Evolutionary conservation across 2,329 filamentous ascomycete genomes (phyloP).

Genomic region (Xylaria sp.): DNA sequence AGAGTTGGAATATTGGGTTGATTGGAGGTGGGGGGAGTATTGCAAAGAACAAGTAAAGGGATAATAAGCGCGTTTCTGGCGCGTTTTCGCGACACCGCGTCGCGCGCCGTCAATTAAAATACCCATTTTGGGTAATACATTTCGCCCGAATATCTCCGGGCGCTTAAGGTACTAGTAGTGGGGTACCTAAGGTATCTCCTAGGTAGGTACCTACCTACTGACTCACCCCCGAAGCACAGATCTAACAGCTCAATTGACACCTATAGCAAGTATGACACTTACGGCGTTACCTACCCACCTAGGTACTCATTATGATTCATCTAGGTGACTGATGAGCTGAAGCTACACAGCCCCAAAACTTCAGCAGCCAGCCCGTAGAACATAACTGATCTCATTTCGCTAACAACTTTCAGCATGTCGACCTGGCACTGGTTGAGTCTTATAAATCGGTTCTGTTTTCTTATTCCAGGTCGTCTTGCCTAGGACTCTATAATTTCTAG

Average conservation of each 20-base stretch:
- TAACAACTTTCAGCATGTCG: not conserved
- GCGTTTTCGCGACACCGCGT: slow-evolving; percentile 38
- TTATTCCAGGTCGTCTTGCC: not conserved
- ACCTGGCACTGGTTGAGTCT: not conserved
- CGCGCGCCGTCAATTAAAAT: slow-evolving; percentile 34
- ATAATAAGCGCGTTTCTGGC: slow-evolving; percentile 29
- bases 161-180: not conserved
- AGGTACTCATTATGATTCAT: slow-evolving; percentile 30
- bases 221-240: slow-evolving; percentile 22
- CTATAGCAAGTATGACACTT: not conserved
- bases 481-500: not conserved
- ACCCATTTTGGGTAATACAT: slow-evolving; percentile 23
- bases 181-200: not conserved
- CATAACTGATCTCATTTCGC: not conserved
- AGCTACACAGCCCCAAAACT: slow-evolving; percentile 3
- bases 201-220: slow-evolving; percentile 5
- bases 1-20: not conserved
- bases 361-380: not conserved
- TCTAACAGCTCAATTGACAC: too few species aligned
- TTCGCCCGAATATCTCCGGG: slow-evolving; percentile 31
- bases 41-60: slow-evolving; percentile 23
- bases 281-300: too few species aligned
- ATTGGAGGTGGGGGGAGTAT: slow-evolving; percentile 6
- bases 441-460: slow-evolving; percentile 3
- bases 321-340: not conserved